Base-by-base conservation (phyloP, 768 basidiomycete genomes). In the Mycena pura region DNA sequence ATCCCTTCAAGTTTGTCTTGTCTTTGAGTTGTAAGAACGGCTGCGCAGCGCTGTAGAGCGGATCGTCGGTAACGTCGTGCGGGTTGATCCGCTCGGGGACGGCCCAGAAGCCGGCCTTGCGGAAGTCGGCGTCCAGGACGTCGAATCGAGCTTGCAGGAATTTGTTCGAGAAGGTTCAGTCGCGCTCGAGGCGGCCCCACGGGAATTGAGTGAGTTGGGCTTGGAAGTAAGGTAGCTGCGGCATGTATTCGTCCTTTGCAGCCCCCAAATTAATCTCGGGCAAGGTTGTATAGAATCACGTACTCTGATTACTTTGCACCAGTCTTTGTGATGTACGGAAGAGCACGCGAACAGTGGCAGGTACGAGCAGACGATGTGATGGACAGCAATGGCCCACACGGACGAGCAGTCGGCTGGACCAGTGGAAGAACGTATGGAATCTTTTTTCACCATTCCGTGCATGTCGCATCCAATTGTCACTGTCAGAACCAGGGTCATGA, bases 131-230 rank as follows among this genome's bases (percentile, higher is more conserved):
- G 31, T 80, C 79, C 32, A 79, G 68, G 40, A 80, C 74, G 27
- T 45, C 69, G 51, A 72, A 73, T 38, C 71, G 76, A 17, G 78
- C 80, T 29, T 68, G 73, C n/a, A 71, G 65, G 57, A 79, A 55
- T 19, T 73, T 57, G 46, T 72, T 67, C 7, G 71, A 57, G 67
- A 77, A 80, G 27, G 78, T 76, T 25, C 78, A 78, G 63, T 81
- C 80, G 13, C 67, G 70, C 53, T 80, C 79, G 27, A 78, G 19
- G 28, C 72, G 75, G 8, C 76, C 79, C 79, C 80, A 80, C n/a
- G 78, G 73, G 61, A 80, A 80, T 22, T 76, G 74, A n/a, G 67
- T 67, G 32, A 78, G 65, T 43, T 76, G 68, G 15, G 71, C 70
- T 29, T 71, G 77, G 17, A 76, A 68, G 55, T 74, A 63, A 0